Base-by-base conservation (phyloP, 2,329 filamentous ascomycete species). In the Emergomyces pasteurianus region DNA sequence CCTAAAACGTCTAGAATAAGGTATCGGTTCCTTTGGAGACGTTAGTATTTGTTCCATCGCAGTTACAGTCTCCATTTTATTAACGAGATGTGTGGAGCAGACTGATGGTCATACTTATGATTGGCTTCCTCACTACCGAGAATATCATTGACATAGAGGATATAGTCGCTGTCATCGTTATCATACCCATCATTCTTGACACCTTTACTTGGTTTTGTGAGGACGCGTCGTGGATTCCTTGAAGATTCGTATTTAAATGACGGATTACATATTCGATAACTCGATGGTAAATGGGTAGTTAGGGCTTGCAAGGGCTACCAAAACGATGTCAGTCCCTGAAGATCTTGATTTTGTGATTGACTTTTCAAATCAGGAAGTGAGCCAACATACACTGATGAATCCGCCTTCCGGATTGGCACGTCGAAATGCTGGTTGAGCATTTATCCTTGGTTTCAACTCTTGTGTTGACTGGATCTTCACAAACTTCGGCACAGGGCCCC, bases 241-340 rank as follows among this genome's bases (percentile, higher is more conserved):
- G 94, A 96, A 18, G 94, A 96, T 73, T 99, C 94, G 77, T 99
- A 99, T 78, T 99, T 96, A 81, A 99, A 99, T 69, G 84, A 86
- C 2, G 92, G 92, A 73, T 99, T 99, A 80, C 94, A 99, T 74
- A 99, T 97, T 68, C 94, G 88, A 78, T 99, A 99, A 1, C 94
- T 97, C 5, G 92, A 88, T 18, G 94, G 92, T 23, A 99, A 81
- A 69, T 97, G 92, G 47, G 89, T 88, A 1, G 94, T 99, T 63
- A 99, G 81, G 55, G 94, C 92, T 87, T 97, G 92, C 57, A 99
- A 82, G 56, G 94, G 94, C 90, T 95, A 71, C 47, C 59, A 59
- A 46, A 57, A 52, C n/a, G 5, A 16, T 10, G 28, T 52, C 16
- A 52, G 49, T 52, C 49, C 7, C 16, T 2, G 49, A 52, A 26